These are phyloP conservation scores for Russula olivacea DNA, from an alignment of 768 basidiomycete genomes.

Conservation along the genomic window DNA sequence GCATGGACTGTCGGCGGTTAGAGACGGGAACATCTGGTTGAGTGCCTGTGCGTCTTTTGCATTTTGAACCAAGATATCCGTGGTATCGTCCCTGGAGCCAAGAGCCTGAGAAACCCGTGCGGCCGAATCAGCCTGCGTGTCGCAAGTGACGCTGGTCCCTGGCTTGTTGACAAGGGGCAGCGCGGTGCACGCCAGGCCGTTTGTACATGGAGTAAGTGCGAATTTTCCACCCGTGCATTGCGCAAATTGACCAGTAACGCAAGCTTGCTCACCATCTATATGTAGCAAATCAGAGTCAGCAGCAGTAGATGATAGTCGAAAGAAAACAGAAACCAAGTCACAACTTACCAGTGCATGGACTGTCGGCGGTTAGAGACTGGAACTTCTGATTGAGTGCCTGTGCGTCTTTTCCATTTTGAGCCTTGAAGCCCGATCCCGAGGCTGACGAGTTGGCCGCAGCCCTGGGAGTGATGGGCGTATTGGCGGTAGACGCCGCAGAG, in stretches of 20 bases:
- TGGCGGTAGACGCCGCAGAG: no score
- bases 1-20: constrained; percentile 31
- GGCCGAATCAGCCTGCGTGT: constrained; percentile 32
- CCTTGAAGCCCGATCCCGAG: constrained; percentile 19
- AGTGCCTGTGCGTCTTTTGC: constrained; percentile 36
- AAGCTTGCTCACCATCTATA: constrained; percentile 34
- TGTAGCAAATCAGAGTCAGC: background rate
- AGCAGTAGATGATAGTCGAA: no score
- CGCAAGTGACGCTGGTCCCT: constrained; percentile 38
- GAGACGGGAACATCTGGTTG: constrained; percentile 33
- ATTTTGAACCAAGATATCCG: constrained; percentile 30
- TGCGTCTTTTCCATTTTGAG: constrained; percentile 35
- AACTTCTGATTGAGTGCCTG: constrained; percentile 36
- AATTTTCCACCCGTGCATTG: constrained; percentile 38
- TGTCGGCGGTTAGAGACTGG: constrained; percentile 28
- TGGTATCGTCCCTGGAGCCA: background rate
- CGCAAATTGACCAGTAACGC: constrained; percentile 36
- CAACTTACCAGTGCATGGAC: constrained; percentile 32
- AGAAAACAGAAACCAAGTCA: background rate
- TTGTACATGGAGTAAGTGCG: constrained; percentile 31
- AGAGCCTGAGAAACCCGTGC: constrained; percentile 35
- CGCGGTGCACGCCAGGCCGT: constrained; percentile 33
- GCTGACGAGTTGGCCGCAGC: background rate
- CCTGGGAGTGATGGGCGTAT: no score
- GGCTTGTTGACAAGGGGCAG: constrained; percentile 39